Evolutionary conservation across 2,329 filamentous ascomycete genomes (phyloP).

Genomic region (Ramichloridium luteum): DNA sequence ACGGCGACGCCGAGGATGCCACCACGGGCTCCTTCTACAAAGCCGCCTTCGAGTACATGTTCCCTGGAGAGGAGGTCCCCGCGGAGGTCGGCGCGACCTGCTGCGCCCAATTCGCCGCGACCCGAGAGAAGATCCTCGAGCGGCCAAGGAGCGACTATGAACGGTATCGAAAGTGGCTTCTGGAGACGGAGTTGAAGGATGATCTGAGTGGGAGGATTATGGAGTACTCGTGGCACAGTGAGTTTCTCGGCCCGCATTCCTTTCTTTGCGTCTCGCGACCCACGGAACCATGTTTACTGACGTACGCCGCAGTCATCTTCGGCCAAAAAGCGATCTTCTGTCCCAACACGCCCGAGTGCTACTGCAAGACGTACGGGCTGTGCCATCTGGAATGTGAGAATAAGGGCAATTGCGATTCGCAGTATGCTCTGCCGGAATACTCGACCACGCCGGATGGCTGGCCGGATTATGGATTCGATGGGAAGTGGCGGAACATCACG

Average conservation of each 20-base stretch:
- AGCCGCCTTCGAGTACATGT: constrained; percentile 38
- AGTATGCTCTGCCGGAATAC: constrained; percentile 48
- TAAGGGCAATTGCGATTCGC: constrained; percentile 39
- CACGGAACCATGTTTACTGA: too few species aligned
- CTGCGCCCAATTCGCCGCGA: constrained; percentile 45
- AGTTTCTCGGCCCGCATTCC: too few species aligned
- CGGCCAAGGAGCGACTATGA: constrained; percentile 38
- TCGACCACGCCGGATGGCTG: constrained; percentile 49
- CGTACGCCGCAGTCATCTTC: constrained; percentile 32
- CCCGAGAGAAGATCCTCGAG: constrained; percentile 34
- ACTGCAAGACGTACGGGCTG: constrained; percentile 54
- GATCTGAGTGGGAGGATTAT: constrained; percentile 41
- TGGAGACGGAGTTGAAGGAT: constrained; percentile 35
- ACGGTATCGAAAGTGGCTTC: constrained; percentile 37
- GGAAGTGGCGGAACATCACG: constrained; percentile 19
- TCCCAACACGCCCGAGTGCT: constrained; percentile 49
- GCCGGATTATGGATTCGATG: constrained; percentile 45
- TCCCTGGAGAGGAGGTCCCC: constrained; percentile 31
- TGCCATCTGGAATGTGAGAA: constrained; percentile 38
- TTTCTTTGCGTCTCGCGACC: too few species aligned
- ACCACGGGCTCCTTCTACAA: constrained; percentile 39
- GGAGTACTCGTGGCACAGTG: constrained; percentile 48
- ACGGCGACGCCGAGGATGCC: constrained; percentile 22
- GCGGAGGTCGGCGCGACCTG: constrained; percentile 38
- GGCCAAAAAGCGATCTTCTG: constrained; percentile 33